These are phyloP conservation scores for Heliocybe sulcata DNA, from an alignment of 1,284 basidiomycete genomes.

Conservation along the genomic window DNA sequence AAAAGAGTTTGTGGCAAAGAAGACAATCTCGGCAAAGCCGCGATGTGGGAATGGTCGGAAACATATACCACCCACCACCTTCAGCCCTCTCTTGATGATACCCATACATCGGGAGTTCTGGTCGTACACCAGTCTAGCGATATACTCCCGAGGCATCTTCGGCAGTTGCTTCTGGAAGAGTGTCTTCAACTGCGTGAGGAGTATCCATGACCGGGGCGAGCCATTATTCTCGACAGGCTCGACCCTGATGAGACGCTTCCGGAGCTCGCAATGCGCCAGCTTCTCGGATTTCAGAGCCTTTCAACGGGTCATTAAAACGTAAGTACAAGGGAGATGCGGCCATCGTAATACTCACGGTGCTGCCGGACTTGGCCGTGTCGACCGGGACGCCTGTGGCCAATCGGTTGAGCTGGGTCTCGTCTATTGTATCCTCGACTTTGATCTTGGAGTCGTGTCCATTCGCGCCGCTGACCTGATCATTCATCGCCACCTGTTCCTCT, in stretches of 20 bases:
- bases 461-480: slow-evolving; percentile 31
- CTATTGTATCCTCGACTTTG: slow-evolving; percentile 73
- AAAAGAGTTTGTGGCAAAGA: slow-evolving; percentile 94
- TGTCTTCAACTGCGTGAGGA: slow-evolving; percentile 92
- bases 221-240: slow-evolving; percentile 84
- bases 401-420: slow-evolving; percentile 63
- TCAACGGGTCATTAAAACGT: slow-evolving; percentile 6
- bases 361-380: slow-evolving; percentile 39
- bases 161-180: slow-evolving; percentile 97
- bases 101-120: slow-evolving; percentile 88
- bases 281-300: slow-evolving; percentile 64
- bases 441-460: slow-evolving; percentile 47
- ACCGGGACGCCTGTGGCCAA: slow-evolving; percentile 77
- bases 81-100: slow-evolving; percentile 92
- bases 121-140: slow-evolving; percentile 93
- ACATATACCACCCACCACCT: slow-evolving; percentile 97
- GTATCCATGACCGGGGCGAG: slow-evolving; percentile 69
- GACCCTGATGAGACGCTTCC: slow-evolving; percentile 81
- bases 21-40: slow-evolving; percentile 97
- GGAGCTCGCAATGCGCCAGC: slow-evolving; percentile 78
- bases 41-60: slow-evolving; percentile 95
- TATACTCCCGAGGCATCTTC: slow-evolving; percentile 99
- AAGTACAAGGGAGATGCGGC: slow-evolving; percentile 8
- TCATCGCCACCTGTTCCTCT: slow-evolving; percentile 37
- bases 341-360: slow-evolving; percentile 27